phyloP scores from a whole-genome alignment of 2,329 filamentous ascomycete species.

The Colletotrichum spinosum region DNA sequence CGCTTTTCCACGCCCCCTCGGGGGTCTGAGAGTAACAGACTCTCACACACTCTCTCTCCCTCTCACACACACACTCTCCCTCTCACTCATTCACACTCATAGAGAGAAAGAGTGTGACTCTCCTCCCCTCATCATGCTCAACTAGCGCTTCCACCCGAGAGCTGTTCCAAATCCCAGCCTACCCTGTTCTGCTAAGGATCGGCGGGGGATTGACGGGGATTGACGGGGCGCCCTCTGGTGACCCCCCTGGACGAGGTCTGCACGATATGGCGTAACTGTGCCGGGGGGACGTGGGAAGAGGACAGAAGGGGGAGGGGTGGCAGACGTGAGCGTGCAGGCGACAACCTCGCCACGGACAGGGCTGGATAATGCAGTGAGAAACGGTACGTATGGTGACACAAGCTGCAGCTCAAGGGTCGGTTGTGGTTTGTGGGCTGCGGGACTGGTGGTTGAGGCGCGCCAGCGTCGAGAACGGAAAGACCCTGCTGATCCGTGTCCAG shows the following conservation, averaged over 20 bases:
- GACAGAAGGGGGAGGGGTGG: background rate
- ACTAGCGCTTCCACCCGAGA: slow-evolving; percentile 21
- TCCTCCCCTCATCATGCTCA: slow-evolving; percentile 5
- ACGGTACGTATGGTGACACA: slow-evolving; percentile 18
- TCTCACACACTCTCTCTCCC: background rate
- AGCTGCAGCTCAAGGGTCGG: slow-evolving; percentile 8
- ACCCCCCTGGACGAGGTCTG: slow-evolving; percentile 27
- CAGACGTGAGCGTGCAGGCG: slow-evolving; percentile 3
- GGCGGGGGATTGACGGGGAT: slow-evolving; percentile 38
- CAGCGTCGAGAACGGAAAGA: slow-evolving; percentile 35
- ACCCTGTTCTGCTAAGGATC: slow-evolving; percentile 33
- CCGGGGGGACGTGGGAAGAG: slow-evolving; percentile 18
- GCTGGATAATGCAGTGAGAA: slow-evolving; percentile 36
- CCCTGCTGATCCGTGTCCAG: slow-evolving; percentile 38
- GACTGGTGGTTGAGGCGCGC: slow-evolving; percentile 9
- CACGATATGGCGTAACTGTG: slow-evolving; percentile 37
- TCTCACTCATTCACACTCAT: background rate
- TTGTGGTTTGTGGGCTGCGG: slow-evolving; percentile 5
- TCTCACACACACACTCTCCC: background rate
- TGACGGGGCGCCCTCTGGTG: slow-evolving; percentile 27
- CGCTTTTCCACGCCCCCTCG: slow-evolving; percentile 3
- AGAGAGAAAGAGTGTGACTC: slow-evolving; percentile 13
- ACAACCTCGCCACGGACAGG: slow-evolving; percentile 33
- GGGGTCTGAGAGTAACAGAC: slow-evolving; percentile 1
- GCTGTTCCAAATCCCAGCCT: slow-evolving; percentile 28